A percentile compares a stretch with the other conserved stretches of the same genome.
phyloP scores from a whole-genome alignment of 257 asterid genomes.

The Fraxinus americana region DNA sequence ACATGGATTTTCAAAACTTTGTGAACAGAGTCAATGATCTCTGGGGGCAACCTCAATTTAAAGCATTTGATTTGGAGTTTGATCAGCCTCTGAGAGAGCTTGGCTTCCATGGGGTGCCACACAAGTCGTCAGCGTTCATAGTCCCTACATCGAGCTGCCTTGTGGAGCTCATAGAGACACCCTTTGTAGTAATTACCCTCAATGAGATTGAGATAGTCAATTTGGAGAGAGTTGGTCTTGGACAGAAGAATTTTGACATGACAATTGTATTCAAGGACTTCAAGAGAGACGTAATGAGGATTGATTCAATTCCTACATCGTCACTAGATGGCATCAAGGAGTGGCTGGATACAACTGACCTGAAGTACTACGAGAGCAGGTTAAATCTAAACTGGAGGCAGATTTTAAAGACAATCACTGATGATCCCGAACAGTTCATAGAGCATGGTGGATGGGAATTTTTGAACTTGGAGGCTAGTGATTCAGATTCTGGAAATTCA shows the following conservation, averaged over 20 bases:
- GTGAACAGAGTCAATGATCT: constrained; percentile 70
- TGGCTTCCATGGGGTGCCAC: constrained; percentile 76
- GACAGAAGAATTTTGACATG: constrained; percentile 82
- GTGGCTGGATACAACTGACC: constrained; percentile 76
- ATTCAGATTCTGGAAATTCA: constrained; percentile 64
- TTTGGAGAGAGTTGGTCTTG: constrained; percentile 81
- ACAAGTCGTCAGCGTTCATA: constrained; percentile 63
- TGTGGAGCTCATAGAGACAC: constrained; percentile 75
- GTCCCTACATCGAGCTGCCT: constrained; percentile 71
- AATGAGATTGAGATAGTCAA: constrained; percentile 74
- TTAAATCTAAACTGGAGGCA: constrained; percentile 78
- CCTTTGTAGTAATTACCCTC: constrained; percentile 61
- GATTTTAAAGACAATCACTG: constrained; percentile 59
- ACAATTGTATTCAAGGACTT: constrained; percentile 81
- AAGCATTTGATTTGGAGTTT: constrained; percentile 60
- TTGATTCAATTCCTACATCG: constrained; percentile 69
- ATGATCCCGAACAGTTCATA: constrained; percentile 67
- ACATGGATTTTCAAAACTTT: constrained; percentile 65
- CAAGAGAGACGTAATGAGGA: constrained; percentile 62
- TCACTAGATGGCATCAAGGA: constrained; percentile 74
- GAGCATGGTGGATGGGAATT: constrained; percentile 85
- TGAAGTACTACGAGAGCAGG: constrained; percentile 82
- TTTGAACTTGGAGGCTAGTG: constrained; percentile 71
- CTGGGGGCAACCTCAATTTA: constrained; percentile 68
- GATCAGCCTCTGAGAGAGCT: constrained; percentile 42